phyloP scores from a whole-genome alignment of 164 flowering plant genomes.

The Tetrastigma voinierianum region DNA sequence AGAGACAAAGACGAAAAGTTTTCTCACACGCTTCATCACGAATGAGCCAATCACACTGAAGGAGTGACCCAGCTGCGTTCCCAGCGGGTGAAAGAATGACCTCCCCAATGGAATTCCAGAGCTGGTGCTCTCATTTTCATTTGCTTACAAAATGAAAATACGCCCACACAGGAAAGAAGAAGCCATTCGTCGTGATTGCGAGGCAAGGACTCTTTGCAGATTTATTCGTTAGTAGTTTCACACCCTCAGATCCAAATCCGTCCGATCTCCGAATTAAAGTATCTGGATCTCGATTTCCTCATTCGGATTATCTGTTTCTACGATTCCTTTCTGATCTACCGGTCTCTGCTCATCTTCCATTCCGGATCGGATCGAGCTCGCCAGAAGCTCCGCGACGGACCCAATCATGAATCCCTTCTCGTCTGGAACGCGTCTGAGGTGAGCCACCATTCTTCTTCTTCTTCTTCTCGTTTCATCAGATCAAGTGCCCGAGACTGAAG shows the following conservation, averaged over 20 bases:
- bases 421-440: conserved; percentile 96
- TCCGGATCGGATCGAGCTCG: conserved; percentile 35
- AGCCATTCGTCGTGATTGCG: conserved; percentile 1
- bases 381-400: conserved; percentile 28
- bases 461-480: conserved; percentile 1
- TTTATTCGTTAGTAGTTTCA: conserved; percentile 3
- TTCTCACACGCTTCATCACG: background rate
- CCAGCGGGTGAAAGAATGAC: background rate
- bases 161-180: background rate
- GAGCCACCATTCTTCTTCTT: conserved; percentile 7
- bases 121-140: background rate
- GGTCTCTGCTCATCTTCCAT: background rate
- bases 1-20: background rate
- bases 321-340: background rate
- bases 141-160: background rate
- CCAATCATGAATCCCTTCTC: conserved; percentile 97
- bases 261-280: background rate
- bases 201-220: background rate
- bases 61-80: background rate
- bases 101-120: background rate
- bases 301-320: background rate
- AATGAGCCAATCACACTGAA: background rate
- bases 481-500: conserved; percentile 1
- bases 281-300: conserved; percentile 11
- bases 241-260: conserved; percentile 18